Conservation (phyloP, 2,329 filamentous ascomycete genomes). For the Stachybotrys chartarum region DNA sequence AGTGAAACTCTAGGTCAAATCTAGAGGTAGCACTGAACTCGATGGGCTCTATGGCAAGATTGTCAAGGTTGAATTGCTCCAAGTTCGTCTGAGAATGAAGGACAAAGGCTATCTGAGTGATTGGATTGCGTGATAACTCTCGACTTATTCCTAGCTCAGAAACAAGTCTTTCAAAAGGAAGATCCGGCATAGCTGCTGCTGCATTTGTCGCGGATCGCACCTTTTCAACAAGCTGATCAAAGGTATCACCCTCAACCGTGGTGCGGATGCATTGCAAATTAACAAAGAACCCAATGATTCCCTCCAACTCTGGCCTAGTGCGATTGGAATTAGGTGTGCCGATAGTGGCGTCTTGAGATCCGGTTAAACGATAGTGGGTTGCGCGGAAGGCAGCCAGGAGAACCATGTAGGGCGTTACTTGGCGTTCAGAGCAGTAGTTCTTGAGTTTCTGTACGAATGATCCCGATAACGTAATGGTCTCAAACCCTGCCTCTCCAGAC, state of each 20-base stretch:
- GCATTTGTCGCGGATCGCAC: slow-evolving; percentile 1
- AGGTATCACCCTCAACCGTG: slow-evolving; percentile 1
- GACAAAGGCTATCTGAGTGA: slow-evolving; percentile 11
- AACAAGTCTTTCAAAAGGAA: slow-evolving; percentile 2
- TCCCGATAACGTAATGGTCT: neutral
- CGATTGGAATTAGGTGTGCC: slow-evolving; percentile 2
- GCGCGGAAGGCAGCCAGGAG: slow-evolving; percentile 2
- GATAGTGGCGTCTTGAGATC: slow-evolving; percentile 1
- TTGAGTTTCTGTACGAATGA: neutral
- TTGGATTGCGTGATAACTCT: slow-evolving; percentile 10
- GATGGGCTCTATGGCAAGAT: slow-evolving; percentile 4
- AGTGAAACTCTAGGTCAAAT: slow-evolving; percentile 10
- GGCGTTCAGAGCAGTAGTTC: neutral
- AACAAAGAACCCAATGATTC: slow-evolving; percentile 5
- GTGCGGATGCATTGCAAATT: slow-evolving; percentile 4
- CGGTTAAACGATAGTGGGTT: slow-evolving; percentile 3
- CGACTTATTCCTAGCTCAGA: slow-evolving; percentile 1
- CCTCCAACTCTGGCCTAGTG: neutral
- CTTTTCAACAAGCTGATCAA: slow-evolving; percentile 1
- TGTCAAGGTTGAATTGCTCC: slow-evolving; percentile 4
- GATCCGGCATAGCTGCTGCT: slow-evolving; percentile 4
- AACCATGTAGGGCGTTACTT: neutral
- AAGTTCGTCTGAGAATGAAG: slow-evolving; percentile 13
- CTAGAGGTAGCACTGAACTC: neutral
- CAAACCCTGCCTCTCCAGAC: neutral